These are phyloP conservation scores for Ciborinia camelliae DNA, from an alignment of 2,329 filamentous ascomycete species.

Conservation along the genomic window DNA sequence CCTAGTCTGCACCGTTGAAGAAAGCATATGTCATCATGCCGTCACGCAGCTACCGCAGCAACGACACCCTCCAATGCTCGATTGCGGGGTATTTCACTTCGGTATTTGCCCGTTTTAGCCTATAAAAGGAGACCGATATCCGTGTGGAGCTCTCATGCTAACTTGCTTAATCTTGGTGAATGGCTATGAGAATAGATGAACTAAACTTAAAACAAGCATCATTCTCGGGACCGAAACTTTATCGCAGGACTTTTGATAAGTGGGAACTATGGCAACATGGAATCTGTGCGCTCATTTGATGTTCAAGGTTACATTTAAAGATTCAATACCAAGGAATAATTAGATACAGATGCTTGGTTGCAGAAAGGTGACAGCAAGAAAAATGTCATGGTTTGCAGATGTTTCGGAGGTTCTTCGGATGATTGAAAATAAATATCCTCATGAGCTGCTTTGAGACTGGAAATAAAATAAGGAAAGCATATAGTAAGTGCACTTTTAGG, in stretches of 20 bases:
- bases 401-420: not conserved
- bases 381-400: not conserved
- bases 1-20: not conserved
- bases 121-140: not conserved
- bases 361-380: not conserved
- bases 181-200: not conserved
- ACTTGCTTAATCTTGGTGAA: not conserved
- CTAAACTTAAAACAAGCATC: not conserved
- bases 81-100: not conserved
- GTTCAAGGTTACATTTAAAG: not conserved
- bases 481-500: not conserved
- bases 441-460: not conserved
- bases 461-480: not conserved
- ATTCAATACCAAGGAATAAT: too few relatives aligned
- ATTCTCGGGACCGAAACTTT: not conserved
- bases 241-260: not conserved
- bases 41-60: not conserved
- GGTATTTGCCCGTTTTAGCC: not conserved
- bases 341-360: too few relatives aligned
- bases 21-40: not conserved
- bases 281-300: not conserved
- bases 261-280: too few relatives aligned
- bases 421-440: not conserved
- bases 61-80: not conserved
- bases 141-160: not conserved